Conservation (phyloP, 2,329 filamentous ascomycete genomes). For the Xylariaceae sp. region DNA sequence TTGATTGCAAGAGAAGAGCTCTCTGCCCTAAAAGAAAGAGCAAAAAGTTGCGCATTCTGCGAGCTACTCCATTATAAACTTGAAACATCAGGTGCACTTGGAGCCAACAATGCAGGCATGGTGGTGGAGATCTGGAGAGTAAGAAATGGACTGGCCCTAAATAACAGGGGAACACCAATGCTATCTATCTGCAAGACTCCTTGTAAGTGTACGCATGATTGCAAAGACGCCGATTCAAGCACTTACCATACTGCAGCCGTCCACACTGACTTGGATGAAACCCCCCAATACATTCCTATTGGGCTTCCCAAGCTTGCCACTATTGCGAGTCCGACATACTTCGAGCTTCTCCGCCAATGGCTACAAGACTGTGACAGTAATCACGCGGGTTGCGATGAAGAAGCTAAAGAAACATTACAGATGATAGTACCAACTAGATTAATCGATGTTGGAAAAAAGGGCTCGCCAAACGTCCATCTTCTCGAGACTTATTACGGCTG, state of each 20-base stretch:
- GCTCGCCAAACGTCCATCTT: background rate
- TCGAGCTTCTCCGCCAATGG: conserved; percentile 23
- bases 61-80: background rate
- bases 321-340: background rate
- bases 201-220: conserved; percentile 15
- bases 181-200: conserved; percentile 7
- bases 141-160: background rate
- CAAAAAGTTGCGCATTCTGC: background rate
- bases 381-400: conserved; percentile 10
- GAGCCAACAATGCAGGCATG: background rate
- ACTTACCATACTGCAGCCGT: background rate
- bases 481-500: conserved; percentile 3
- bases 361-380: conserved; percentile 23
- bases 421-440: conserved; percentile 22
- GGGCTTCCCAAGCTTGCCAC: conserved; percentile 6
- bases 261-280: background rate
- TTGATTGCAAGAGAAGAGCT: background rate
- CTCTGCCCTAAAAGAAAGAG: background rate
- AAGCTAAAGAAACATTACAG: background rate
- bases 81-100: background rate
- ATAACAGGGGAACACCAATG: background rate
- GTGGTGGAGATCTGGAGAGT: conserved; percentile 11
- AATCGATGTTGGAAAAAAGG: conserved; percentile 15
- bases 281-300: background rate
- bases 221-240: too few species aligned